Percentiles rank a stretch among this genome's conserved stretches.
These are phyloP conservation scores for Kwoniella dendrophila DNA, from an alignment of 768 basidiomycete genomes.

Conservation along the genomic window DNA sequence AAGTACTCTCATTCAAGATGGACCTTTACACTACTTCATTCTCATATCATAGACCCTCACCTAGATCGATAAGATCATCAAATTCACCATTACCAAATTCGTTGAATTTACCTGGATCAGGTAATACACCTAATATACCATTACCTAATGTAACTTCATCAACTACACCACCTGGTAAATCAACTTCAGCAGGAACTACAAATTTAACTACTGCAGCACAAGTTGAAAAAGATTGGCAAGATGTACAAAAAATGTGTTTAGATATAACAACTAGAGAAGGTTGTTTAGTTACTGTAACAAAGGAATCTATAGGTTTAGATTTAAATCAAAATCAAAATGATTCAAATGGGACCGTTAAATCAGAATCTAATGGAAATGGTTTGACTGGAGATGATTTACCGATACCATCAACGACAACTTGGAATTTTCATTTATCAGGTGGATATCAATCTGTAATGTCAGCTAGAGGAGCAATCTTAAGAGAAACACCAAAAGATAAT, in stretches of 20 bases:
- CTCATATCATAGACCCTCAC: conserved; percentile 76
- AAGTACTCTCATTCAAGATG: conserved; percentile 60
- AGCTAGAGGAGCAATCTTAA: conserved; percentile 81
- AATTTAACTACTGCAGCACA: conserved; percentile 22
- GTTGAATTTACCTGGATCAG: conserved; percentile 26
- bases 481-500: conserved; percentile 71
- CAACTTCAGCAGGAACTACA: conserved; percentile 15
- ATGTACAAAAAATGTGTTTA: conserved; percentile 75
- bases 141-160: conserved; percentile 33
- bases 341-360: background rate
- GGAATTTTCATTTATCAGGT: conserved; percentile 90
- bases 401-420: conserved; percentile 34
- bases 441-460: conserved; percentile 90
- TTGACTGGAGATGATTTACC: conserved; percentile 19
- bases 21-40: conserved; percentile 95
- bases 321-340: conserved; percentile 2
- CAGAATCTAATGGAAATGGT: conserved; percentile 12
- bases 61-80: conserved; percentile 58
- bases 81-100: conserved; percentile 32
- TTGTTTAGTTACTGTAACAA: conserved; percentile 79
- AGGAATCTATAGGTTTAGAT: conserved; percentile 48
- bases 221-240: conserved; percentile 66
- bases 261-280: conserved; percentile 78
- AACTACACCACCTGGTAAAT: conserved; percentile 22
- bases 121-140: conserved; percentile 16